phyloP scores from a whole-genome alignment of 2,329 filamentous ascomycete species.

The Penicillium sp. region DNA sequence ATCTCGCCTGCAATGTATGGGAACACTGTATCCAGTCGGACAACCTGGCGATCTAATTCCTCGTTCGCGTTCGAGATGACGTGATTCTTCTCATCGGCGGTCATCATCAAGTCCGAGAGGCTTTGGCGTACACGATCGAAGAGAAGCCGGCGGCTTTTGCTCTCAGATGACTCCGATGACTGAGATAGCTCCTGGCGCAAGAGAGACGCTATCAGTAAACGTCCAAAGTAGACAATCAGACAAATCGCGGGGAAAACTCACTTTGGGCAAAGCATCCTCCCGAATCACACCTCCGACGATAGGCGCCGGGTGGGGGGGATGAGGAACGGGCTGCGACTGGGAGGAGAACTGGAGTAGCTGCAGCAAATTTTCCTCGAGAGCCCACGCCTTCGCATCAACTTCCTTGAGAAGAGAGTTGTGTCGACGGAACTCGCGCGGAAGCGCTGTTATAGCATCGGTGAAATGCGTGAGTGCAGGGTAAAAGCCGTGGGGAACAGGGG shows the following conservation, averaged over 20 bases:
- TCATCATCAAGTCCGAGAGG: slow-evolving; percentile 81
- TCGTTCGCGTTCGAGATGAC: slow-evolving; percentile 92
- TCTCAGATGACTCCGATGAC: slow-evolving; percentile 36
- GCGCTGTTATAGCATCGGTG: slow-evolving; percentile 84
- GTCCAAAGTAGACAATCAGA: neutral
- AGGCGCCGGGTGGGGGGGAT: slow-evolving; percentile 37
- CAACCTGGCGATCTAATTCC: slow-evolving; percentile 78
- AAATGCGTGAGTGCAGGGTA: slow-evolving; percentile 72
- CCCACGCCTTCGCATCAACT: slow-evolving; percentile 94
- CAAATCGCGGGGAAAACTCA: slow-evolving; percentile 20
- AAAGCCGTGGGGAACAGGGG: slow-evolving; percentile 51
- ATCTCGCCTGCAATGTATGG: slow-evolving; percentile 85
- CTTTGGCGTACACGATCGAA: slow-evolving; percentile 76
- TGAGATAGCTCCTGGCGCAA: slow-evolving; percentile 30
- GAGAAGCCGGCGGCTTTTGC: slow-evolving; percentile 58
- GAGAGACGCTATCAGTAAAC: slow-evolving; percentile 6
- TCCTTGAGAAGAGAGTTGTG: slow-evolving; percentile 96
- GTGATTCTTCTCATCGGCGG: slow-evolving; percentile 96
- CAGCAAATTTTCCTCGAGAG: slow-evolving; percentile 78
- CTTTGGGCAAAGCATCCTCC: slow-evolving; percentile 35
- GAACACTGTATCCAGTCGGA: slow-evolving; percentile 82
- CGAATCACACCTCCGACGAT: slow-evolving; percentile 37
- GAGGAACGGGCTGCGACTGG: slow-evolving; percentile 36
- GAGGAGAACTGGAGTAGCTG: slow-evolving; percentile 60
- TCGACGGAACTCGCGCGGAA: slow-evolving; percentile 91